A percentile compares a stretch with the other conserved stretches of the same genome.
phyloP scores from a whole-genome alignment of 345 rosid species.

The Populus pruinosa region DNA sequence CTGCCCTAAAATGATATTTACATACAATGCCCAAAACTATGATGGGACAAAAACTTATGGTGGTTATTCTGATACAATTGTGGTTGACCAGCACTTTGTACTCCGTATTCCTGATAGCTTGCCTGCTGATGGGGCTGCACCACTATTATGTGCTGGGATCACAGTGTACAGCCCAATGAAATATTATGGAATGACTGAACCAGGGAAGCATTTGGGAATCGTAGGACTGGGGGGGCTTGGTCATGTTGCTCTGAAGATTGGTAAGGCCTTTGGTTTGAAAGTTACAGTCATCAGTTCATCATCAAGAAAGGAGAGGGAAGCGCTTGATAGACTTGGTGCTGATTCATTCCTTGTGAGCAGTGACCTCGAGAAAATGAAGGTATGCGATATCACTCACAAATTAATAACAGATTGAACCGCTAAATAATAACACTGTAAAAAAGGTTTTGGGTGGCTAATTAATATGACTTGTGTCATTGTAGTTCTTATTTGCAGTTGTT shows the following conservation, averaged over 20 bases:
- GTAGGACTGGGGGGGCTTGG: conserved; percentile 94
- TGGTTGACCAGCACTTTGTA: conserved; percentile 71
- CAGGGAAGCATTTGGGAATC: conserved; percentile 83
- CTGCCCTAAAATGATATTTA: conserved; percentile 49
- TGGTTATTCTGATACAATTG: conserved; percentile 70
- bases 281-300: conserved; percentile 82
- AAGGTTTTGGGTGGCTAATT: background rate
- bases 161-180: conserved; percentile 90
- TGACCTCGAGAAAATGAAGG: conserved; percentile 68
- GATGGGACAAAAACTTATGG: conserved; percentile 71
- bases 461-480: background rate
- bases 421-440: background rate
- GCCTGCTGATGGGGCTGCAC: conserved; percentile 67
- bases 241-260: conserved; percentile 83
- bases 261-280: conserved; percentile 80
- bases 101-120: conserved; percentile 58
- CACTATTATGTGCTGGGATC: conserved; percentile 81
- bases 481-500: background rate
- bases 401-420: background rate
- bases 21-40: conserved; percentile 44
- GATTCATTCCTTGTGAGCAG: conserved; percentile 57
- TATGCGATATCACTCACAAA: conserved; percentile 11
- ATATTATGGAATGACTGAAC: conserved; percentile 76
- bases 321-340: conserved; percentile 48
- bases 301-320: conserved; percentile 52